Base-by-base conservation (phyloP, 352 stramenopile species). In the Phytophthora multivora region DNA sequence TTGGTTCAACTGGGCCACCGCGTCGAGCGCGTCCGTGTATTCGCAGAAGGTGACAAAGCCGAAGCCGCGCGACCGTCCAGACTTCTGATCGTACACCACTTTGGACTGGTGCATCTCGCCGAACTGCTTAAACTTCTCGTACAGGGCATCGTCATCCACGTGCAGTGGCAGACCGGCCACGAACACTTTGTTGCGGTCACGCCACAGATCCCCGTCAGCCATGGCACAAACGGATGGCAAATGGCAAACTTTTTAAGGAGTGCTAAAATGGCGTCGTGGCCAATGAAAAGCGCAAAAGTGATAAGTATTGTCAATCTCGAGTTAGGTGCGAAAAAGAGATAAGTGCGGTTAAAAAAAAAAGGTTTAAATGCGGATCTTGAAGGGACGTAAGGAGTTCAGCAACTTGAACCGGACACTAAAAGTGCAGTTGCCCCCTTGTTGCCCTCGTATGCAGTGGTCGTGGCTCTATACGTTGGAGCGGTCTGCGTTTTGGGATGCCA, bases 171-270 rank as follows among this genome's bases (percentile, higher is more conserved):
- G 63, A 1, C 86, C 86, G 10, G 83, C 86, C 40, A 95, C 84
- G 63, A 95, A 92, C 48, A 95, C 80, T 73, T 95, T 95, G 73
- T 92, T 95, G 66, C 86, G 86, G 68, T 95, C 86, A 48, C 86
- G 86, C 86, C 86, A 95, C 25, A 95, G 71, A 53, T 93, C 71
- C 7, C 62, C 67, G 63, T 89, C 80, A 9, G 65, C 69, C 81
- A 89, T 90, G 4, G n/a, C 9, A 33, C 1, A 33, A 33, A 11
- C 3, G 28, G 28, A 12, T 61, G 40, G 39, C 7, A 57, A 57
- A 25, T 45, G 35, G 39, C 16, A 49, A 38, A 30, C 5, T 9
- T 6, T 48, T 2, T 11, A n/a, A n/a, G 40, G 5, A 45, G 26
- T 48, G 18, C 5, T 5, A 35, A 25, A 47, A 42, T 52, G n/a